A percentile compares a stretch with the other conserved stretches of the same genome.
phyloP scores from a whole-genome alignment of 768 basidiomycete genomes.

The Tephrocybe sp. region DNA sequence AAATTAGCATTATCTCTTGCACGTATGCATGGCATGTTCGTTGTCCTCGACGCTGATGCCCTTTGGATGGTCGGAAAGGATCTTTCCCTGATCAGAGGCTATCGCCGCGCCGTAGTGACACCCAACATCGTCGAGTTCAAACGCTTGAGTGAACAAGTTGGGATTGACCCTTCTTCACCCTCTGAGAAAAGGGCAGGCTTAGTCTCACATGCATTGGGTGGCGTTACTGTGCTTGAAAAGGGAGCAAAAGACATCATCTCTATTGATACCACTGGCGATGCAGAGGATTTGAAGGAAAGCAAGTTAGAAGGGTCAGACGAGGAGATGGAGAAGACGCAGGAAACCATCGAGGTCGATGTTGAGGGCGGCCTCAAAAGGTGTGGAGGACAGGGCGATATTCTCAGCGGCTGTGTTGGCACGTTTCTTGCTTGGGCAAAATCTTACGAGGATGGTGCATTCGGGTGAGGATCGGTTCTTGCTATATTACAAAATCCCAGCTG shows the following conservation, averaged over 20 bases:
- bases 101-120: conserved; percentile 85
- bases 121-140: conserved; percentile 95
- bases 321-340: conserved; percentile 51
- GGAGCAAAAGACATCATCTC: conserved; percentile 83
- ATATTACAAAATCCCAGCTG: neutral
- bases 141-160: conserved; percentile 74
- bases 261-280: conserved; percentile 63
- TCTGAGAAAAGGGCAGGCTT: conserved; percentile 58
- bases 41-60: conserved; percentile 95
- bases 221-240: conserved; percentile 90
- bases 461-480: conserved; percentile 42
- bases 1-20: conserved; percentile 76
- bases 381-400: conserved; percentile 94
- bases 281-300: conserved; percentile 44
- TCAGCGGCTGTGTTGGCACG: conserved; percentile 85
- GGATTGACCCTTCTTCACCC: conserved; percentile 55
- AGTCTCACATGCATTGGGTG: conserved; percentile 76
- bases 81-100: conserved; percentile 73
- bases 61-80: conserved; percentile 83
- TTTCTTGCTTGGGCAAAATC: conserved; percentile 95
- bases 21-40: conserved; percentile 70
- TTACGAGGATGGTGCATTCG: conserved; percentile 83
- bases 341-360: conserved; percentile 64
- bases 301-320: conserved; percentile 43
- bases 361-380: conserved; percentile 88